Evolutionary conservation across 108 stramenopile species (phyloP).

Genomic region (Nannochloropsis oceanica): DNA sequence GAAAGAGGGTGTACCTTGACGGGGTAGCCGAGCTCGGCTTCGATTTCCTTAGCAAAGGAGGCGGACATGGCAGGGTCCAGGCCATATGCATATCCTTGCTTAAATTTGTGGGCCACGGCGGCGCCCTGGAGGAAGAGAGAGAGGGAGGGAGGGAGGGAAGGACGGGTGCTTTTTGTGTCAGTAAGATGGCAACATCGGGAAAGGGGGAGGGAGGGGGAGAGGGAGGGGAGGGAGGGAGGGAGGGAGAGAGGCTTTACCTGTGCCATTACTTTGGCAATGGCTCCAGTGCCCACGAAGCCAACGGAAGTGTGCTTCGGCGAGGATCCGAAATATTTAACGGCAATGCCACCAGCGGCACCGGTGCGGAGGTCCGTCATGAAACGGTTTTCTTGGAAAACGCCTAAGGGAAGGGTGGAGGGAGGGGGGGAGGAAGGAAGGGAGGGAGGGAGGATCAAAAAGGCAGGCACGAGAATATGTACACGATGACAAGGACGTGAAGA

Average conservation of each 20-base stretch:
- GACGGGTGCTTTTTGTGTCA: too few species aligned
- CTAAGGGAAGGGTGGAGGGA: too few species aligned
- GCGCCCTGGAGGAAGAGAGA: too few species aligned
- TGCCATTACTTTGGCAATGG: constrained; percentile 75
- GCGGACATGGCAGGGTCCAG: constrained; percentile 47
- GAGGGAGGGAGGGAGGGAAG: too few species aligned
- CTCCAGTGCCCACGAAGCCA: constrained; percentile 72
- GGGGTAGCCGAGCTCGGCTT: constrained; percentile 55
- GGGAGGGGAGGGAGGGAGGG: too few species aligned
- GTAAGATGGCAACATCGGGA: too few species aligned
- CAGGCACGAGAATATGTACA: too few species aligned
- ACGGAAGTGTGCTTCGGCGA: constrained; percentile 49
- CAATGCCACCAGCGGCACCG: constrained; percentile 73
- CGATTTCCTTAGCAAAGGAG: constrained; percentile 58
- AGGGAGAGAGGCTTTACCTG: too few species aligned
- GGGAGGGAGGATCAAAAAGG: too few species aligned
- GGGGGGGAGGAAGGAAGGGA: too few species aligned
- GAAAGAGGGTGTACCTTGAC: constrained; percentile 30
- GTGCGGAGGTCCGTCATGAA: constrained; percentile 89
- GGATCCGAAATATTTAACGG: constrained; percentile 61
- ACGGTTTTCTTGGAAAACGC: constrained; percentile 71
- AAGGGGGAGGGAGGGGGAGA: too few species aligned
- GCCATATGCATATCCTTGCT: constrained; percentile 53
- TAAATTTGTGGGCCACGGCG: constrained; percentile 53
- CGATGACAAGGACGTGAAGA: too few species aligned